phyloP scores from a whole-genome alignment of 2,329 filamentous ascomycete species.

The Pseudogymnoascus sp. region DNA sequence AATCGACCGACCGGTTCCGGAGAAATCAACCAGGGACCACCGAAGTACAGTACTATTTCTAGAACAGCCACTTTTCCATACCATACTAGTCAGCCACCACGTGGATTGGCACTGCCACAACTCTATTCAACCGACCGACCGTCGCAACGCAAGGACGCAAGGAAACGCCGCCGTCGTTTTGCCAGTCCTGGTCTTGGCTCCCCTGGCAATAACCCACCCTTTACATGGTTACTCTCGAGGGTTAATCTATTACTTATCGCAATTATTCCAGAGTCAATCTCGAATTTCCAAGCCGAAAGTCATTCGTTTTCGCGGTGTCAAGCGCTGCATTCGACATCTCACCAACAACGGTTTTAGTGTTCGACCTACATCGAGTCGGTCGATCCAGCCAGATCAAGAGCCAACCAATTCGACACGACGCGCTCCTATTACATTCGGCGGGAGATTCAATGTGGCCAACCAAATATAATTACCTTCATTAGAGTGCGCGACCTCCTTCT shows the following conservation, averaged over 20 bases:
- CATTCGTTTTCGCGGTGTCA: neutral
- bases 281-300: neutral
- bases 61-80: neutral
- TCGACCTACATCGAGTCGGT: neutral
- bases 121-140: neutral
- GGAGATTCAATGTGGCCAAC: neutral
- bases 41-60: neutral
- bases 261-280: neutral
- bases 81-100: slow-evolving; percentile 1
- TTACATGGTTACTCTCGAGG: neutral
- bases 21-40: neutral
- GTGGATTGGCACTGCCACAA: slow-evolving; percentile 3
- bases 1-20: neutral
- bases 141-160: neutral
- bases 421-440: neutral
- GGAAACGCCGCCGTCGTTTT: neutral
- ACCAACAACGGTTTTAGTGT: neutral
- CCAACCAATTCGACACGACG: slow-evolving; percentile 6
- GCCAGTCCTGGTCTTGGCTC: neutral
- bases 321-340: neutral
- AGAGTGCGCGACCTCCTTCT: neutral
- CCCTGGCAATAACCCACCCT: neutral
- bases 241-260: neutral
- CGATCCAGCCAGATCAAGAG: slow-evolving; percentile 3
- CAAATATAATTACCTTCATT: neutral